Conservation (phyloP, 2,329 filamentous ascomycete species). For the Xylaria sp. region DNA sequence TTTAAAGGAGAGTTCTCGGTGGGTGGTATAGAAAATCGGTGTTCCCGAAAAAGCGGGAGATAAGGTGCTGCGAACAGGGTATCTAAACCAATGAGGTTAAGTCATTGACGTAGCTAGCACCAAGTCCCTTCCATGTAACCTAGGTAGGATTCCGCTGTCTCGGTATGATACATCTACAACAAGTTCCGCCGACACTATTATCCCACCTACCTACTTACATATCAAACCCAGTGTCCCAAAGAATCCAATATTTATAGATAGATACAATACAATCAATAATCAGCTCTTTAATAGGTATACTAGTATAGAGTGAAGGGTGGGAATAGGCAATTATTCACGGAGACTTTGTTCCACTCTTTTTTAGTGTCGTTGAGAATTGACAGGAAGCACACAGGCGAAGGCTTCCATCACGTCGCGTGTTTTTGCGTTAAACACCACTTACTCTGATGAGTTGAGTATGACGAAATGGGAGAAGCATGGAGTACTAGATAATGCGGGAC, state of each 20-base stretch:
- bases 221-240: too few relatives aligned
- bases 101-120: not conserved
- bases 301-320: not conserved
- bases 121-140: not conserved
- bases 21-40: constrained; percentile 8
- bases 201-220: too few relatives aligned
- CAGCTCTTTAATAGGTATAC: not conserved
- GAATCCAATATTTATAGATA: too few relatives aligned
- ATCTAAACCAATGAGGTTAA: not conserved
- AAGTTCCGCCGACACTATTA: too few relatives aligned
- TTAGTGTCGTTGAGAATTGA: too few relatives aligned
- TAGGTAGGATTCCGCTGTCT: not conserved
- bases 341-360: not conserved
- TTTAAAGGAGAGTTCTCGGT: not conserved
- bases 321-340: not conserved
- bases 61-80: too few relatives aligned
- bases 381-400: too few relatives aligned
- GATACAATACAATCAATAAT: too few relatives aligned
- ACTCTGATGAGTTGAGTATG: not conserved
- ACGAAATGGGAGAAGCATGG: not conserved
- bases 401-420: not conserved
- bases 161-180: not conserved
- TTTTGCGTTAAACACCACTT: not conserved
- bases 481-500: not conserved
- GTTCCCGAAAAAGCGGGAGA: constrained; percentile 16